Evolutionary conservation across 805 yeast species (phyloP).

Genomic region (Monosporozyma aerobia): DNA sequence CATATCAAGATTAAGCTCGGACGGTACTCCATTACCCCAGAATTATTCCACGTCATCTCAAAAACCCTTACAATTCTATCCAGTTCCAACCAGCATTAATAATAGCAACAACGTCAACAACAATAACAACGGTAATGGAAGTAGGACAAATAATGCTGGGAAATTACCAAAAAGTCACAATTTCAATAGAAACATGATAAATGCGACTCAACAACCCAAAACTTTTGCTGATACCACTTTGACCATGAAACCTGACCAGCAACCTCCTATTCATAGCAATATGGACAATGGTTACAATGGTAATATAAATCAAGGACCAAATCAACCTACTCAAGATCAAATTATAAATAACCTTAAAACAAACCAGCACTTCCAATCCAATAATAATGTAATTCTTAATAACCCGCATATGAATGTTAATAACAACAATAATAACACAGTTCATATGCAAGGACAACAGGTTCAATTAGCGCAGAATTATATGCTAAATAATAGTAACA

Average conservation of each 20-base stretch:
- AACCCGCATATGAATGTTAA: neutral
- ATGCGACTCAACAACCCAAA: neutral
- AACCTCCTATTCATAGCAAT: neutral
- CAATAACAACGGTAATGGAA: neutral
- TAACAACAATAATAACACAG: neutral
- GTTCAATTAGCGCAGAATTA: neutral
- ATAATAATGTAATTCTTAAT: neutral
- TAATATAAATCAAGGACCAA: neutral
- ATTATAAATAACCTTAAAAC: neutral
- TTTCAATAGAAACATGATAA: neutral
- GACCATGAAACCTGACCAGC: neutral
- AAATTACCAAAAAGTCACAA: neutral
- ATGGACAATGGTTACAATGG: neutral
- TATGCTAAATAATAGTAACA: neutral
- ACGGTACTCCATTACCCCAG: constrained; percentile 14
- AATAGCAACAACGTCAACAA: neutral
- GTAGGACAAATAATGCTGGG: neutral
- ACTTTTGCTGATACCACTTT: neutral
- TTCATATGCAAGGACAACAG: neutral
- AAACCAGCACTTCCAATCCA: neutral
- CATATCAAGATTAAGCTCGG: constrained; percentile 9
- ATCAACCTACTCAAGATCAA: neutral
- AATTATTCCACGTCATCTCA: constrained; percentile 26
- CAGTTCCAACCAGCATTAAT: constrained; percentile 20
- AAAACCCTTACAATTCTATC: constrained; percentile 28